phyloP scores from a whole-genome alignment of 129 eudicot species.

The Kitagawia praeruptora region DNA sequence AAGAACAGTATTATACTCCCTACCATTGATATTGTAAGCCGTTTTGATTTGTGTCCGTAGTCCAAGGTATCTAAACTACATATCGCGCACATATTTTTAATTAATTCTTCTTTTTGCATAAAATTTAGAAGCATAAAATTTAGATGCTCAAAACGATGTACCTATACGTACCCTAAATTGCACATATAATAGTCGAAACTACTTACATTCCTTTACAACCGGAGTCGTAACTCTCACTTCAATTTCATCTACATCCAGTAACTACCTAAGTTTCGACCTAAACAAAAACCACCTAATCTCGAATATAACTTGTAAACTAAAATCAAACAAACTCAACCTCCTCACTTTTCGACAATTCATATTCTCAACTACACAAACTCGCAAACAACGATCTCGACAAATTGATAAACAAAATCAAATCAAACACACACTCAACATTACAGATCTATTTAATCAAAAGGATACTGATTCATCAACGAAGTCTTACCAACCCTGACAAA shows the following conservation, averaged over 20 bases:
- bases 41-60: not conserved
- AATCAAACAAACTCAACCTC: not conserved
- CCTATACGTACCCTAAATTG: not conserved
- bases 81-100: not conserved
- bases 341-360: not conserved
- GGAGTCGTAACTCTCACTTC: not conserved
- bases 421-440: not conserved
- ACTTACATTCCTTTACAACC: not conserved
- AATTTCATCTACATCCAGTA: not conserved
- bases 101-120: not conserved
- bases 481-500: conserved; percentile 87
- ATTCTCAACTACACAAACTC: conserved; percentile 1
- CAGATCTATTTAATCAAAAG: conserved; percentile 17
- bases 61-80: not conserved
- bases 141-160: not conserved
- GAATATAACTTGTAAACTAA: not conserved
- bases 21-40: not conserved
- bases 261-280: not conserved
- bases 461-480: conserved; percentile 99
- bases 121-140: not conserved
- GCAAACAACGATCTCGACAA: conserved; percentile 10
- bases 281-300: not conserved
- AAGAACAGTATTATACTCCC: not conserved
- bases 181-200: not conserved
- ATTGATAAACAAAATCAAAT: not conserved